Evolutionary conservation across 768 basidiomycete species (phyloP).

Genomic region (Macrolepiota albuminosa): DNA sequence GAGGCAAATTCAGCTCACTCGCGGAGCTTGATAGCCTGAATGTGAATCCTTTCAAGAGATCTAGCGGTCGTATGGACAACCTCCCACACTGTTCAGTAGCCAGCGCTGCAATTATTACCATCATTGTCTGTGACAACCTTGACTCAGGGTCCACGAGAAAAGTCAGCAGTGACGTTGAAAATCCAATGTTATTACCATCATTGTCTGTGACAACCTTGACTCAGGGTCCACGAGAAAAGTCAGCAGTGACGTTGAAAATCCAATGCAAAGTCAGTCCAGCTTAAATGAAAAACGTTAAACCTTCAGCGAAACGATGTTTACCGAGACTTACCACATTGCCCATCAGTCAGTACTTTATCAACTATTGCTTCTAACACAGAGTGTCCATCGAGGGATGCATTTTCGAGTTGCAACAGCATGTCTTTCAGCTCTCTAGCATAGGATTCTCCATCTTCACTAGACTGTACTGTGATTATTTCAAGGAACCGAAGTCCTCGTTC

Average conservation of each 20-base stretch:
- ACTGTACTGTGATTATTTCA: constrained; percentile 48
- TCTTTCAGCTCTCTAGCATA: constrained; percentile 52
- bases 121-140: constrained; percentile 48
- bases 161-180: constrained; percentile 40
- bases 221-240: constrained; percentile 37
- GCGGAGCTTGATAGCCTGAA: constrained; percentile 33
- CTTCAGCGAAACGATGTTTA: background rate
- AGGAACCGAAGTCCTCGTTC: constrained; percentile 43
- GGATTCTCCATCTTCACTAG: constrained; percentile 45
- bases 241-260: constrained; percentile 40
- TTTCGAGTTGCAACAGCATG: constrained; percentile 35
- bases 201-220: constrained; percentile 43
- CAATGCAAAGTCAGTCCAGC: constrained; percentile 30
- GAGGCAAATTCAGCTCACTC: constrained; percentile 29
- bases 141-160: constrained; percentile 34
- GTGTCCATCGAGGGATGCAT: constrained; percentile 23
- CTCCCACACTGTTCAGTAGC: constrained; percentile 56
- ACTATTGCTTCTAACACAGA: constrained; percentile 53
- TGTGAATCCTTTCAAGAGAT: constrained; percentile 44
- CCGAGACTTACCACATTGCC: constrained; percentile 42
- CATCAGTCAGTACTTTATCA: constrained; percentile 46
- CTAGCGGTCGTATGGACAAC: constrained; percentile 43
- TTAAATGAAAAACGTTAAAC: constrained; percentile 15
- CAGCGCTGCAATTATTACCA: constrained; percentile 66
- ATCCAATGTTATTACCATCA: constrained; percentile 53